These are phyloP conservation scores for Bonia amplexicaulis DNA, from an alignment of 176 grass and related monocot genomes.

Conservation along the genomic window DNA sequence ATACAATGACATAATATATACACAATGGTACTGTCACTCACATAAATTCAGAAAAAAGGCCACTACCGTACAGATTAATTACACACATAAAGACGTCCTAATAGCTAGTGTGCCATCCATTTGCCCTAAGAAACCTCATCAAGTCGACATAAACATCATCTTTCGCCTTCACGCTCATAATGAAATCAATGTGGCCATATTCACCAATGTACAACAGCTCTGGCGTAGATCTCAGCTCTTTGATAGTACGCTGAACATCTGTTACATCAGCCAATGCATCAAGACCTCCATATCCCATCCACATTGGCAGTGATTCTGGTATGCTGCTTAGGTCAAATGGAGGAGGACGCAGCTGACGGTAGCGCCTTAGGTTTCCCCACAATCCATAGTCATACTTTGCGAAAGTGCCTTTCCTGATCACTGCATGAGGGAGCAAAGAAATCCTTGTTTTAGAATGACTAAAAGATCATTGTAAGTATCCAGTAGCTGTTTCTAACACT, in stretches of 20 bases:
- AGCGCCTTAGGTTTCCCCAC: conserved; percentile 55
- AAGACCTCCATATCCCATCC: conserved; percentile 81
- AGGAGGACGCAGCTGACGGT: conserved; percentile 45
- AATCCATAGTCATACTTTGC: conserved; percentile 79
- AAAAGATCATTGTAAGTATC: neutral
- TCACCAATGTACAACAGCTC: conserved; percentile 63
- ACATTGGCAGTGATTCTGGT: conserved; percentile 65
- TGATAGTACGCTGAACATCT: conserved; percentile 59
- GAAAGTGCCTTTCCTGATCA: conserved; percentile 91
- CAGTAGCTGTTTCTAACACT: neutral
- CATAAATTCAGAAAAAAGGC: neutral
- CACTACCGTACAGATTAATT: neutral
- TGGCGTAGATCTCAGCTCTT: conserved; percentile 56
- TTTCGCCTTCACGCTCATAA: conserved; percentile 62
- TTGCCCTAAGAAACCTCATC: conserved; percentile 61
- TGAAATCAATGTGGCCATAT: conserved; percentile 80
- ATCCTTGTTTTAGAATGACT: neutral
- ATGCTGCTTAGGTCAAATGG: conserved; percentile 57
- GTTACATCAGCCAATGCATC: conserved; percentile 76
- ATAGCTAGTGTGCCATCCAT: conserved; percentile 52
- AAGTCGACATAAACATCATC: conserved; percentile 68
- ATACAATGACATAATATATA: neutral
- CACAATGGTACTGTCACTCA: neutral
- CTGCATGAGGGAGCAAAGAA: conserved; percentile 20
- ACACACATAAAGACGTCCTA: conserved; percentile 32